Conservation (phyloP, 129 eudicot genomes). For the Centella asiatica region DNA sequence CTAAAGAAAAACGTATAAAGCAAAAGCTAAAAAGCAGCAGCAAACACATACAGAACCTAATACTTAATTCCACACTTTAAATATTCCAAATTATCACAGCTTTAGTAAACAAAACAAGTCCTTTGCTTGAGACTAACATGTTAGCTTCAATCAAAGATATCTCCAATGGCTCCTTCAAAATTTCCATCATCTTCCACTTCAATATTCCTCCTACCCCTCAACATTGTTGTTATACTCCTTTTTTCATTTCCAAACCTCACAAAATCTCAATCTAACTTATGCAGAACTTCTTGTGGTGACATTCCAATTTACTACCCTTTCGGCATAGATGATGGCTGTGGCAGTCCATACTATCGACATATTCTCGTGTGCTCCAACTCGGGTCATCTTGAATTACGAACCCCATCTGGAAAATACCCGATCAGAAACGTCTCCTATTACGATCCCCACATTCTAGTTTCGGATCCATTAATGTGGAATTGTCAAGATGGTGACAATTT, state of each 20-base stretch:
- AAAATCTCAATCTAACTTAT: slow-evolving; percentile 45
- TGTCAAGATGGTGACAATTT: slow-evolving; percentile 59
- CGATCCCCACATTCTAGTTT: slow-evolving; percentile 70
- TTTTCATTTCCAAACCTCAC: slow-evolving; percentile 13
- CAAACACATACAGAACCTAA: slow-evolving; percentile 3
- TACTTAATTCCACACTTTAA: slow-evolving; percentile 10
- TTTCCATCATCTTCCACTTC: neutral
- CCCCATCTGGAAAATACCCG: slow-evolving; percentile 77
- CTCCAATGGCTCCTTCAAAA: slow-evolving; percentile 14
- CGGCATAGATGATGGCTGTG: slow-evolving; percentile 95
- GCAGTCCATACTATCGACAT: slow-evolving; percentile 79
- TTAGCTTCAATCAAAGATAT: neutral
- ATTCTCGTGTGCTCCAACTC: slow-evolving; percentile 55
- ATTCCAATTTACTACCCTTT: slow-evolving; percentile 82
- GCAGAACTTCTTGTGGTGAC: slow-evolving; percentile 71
- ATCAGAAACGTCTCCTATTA: slow-evolving; percentile 46
- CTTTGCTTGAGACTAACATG: neutral
- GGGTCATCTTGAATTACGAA: slow-evolving; percentile 53
- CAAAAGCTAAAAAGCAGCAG: slow-evolving; percentile 6
- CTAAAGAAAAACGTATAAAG: slow-evolving; percentile 17
- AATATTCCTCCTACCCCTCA: neutral
- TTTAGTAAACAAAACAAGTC: neutral
- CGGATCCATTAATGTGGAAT: slow-evolving; percentile 79
- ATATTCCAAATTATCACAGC: neutral
- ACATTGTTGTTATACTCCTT: neutral